A percentile compares a stretch with the other conserved stretches of the same genome.
Evolutionary conservation across 2,329 filamentous ascomycete species (phyloP).

Genomic region (Metarhizium guizhouense): DNA sequence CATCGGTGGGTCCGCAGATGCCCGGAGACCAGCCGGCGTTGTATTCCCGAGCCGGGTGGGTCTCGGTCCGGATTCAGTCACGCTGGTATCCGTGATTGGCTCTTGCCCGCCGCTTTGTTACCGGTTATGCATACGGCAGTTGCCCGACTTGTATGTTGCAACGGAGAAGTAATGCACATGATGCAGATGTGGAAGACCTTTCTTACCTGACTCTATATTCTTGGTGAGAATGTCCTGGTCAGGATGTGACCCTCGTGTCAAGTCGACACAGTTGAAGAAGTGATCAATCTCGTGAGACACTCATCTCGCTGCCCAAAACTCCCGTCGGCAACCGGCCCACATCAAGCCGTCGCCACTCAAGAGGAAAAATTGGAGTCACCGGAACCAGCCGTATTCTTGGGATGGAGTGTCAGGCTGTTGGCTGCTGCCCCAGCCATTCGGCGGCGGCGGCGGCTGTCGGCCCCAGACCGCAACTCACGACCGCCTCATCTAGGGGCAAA

Average conservation of each 20-base stretch:
- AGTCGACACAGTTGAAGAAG: too few species aligned
- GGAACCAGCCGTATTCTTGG: neutral
- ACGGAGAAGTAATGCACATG: neutral
- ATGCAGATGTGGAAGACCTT: neutral
- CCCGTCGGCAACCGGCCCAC: neutral
- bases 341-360: neutral
- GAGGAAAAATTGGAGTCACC: neutral
- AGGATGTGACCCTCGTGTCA: neutral
- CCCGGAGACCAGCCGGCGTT: neutral
- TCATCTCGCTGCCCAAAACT: neutral
- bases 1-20: constrained; percentile 11
- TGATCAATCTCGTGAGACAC: neutral
- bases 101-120: neutral
- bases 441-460: constrained; percentile 5
- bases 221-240: neutral
- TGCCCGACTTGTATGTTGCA: neutral
- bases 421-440: neutral
- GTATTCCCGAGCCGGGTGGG: constrained; percentile 1
- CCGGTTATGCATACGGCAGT: neutral
- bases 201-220: neutral
- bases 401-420: neutral
- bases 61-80: neutral
- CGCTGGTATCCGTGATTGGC: neutral
- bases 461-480: neutral
- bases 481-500: neutral